Percentiles rank a stretch among this genome's conserved stretches.
phyloP scores from a whole-genome alignment of 768 basidiomycete genomes.

The Agaricus subrufescens region DNA sequence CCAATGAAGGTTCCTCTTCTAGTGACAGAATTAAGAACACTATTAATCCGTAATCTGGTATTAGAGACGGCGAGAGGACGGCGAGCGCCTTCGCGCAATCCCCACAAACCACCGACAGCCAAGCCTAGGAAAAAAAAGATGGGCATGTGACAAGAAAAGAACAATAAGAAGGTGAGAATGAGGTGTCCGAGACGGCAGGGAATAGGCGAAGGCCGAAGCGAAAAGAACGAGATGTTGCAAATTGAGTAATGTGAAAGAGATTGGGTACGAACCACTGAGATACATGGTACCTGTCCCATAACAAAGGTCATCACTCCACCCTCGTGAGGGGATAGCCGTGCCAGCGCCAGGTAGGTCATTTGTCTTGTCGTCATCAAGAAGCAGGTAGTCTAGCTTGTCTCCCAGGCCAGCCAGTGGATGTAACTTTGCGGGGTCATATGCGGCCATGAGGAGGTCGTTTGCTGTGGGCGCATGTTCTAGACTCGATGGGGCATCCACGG shows the following conservation, averaged over 20 bases:
- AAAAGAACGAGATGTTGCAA: conserved; percentile 40
- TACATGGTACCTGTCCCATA: conserved; percentile 99
- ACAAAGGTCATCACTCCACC: conserved; percentile 99
- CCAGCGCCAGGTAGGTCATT: conserved; percentile 84
- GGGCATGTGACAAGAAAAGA: conserved; percentile 73
- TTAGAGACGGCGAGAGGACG: conserved; percentile 86
- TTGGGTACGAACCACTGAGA: conserved; percentile 78
- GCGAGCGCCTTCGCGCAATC: conserved; percentile 88
- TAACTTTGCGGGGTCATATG: conserved; percentile 88
- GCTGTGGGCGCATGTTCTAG: conserved; percentile 69
- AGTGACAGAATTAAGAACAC: conserved; percentile 93
- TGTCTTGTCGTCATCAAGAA: conserved; percentile 95
- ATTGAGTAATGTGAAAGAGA: conserved; percentile 62
- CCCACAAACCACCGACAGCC: conserved; percentile 93
- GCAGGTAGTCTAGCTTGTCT: conserved; percentile 91
- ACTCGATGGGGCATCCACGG: conserved; percentile 30
- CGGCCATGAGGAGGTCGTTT: conserved; percentile 78
- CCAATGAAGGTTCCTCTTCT: conserved; percentile 96
- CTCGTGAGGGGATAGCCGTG: conserved; percentile 90
- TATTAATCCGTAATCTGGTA: conserved; percentile 89
- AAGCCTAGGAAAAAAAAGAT: conserved; percentile 71
- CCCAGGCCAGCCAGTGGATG: conserved; percentile 93
- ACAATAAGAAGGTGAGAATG: conserved; percentile 78
- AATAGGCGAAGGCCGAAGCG: conserved; percentile 47
- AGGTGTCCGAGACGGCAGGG: conserved; percentile 44